phyloP scores from a whole-genome alignment of 225 moss, liverwort and hornwort genomes.

The Polytrichum commune region DNA sequence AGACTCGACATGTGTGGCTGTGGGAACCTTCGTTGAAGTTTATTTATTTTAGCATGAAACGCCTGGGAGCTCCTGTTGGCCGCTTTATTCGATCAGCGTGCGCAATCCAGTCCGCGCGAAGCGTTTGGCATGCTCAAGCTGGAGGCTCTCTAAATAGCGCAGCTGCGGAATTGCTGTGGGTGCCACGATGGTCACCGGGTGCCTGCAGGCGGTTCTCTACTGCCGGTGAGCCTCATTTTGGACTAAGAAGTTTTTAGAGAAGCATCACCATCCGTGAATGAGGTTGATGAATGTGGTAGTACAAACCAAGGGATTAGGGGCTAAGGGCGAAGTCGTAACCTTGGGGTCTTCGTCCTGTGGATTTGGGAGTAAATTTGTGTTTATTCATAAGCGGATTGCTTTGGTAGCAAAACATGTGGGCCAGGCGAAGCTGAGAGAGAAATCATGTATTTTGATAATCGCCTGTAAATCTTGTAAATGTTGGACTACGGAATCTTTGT shows the following conservation, averaged over 20 bases:
- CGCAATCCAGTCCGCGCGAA: constrained; percentile 1
- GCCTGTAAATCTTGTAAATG: no score
- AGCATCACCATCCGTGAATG: neutral
- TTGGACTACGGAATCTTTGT: neutral
- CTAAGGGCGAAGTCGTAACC: neutral
- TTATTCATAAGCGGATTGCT: neutral
- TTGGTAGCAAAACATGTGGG: neutral
- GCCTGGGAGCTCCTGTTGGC: constrained; percentile 12
- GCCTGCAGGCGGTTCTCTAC: constrained; percentile 21
- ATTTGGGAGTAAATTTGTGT: neutral
- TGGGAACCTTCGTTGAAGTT: no score
- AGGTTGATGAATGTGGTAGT: neutral
- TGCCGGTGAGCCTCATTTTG: constrained; percentile 18
- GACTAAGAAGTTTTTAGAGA: neutral
- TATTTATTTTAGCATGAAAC: constrained; percentile 25
- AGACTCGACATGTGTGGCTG: no score
- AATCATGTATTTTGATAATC: no score
- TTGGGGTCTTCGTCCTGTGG: neutral
- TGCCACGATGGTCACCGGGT: constrained; percentile 17
- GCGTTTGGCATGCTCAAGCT: neutral
- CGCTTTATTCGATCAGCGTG: constrained; percentile 21
- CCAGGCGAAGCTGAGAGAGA: neutral
- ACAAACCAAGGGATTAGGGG: neutral
- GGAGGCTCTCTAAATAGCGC: neutral
- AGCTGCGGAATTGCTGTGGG: neutral